Evolutionary conservation across 2,329 filamentous ascomycete species (phyloP), one percentile per base, ranked within the genome.

Genomic region (Decorospora gaudefroyi): DNA sequence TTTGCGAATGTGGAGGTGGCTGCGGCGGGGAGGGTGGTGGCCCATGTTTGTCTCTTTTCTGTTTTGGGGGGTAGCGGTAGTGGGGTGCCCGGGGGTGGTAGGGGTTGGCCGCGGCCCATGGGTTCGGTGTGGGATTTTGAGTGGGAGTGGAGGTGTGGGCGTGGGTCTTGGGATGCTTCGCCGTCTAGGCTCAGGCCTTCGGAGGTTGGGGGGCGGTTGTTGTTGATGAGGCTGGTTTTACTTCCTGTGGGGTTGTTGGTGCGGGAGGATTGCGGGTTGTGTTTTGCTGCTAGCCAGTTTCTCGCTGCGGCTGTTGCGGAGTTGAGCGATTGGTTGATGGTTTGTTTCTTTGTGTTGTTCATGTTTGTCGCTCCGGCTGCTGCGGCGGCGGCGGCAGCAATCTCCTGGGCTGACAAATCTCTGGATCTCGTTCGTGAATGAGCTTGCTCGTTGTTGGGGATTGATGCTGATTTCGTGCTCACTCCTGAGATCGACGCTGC

Each of bases 31-130:
- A 79, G n/a, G n/a, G n/a, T n/a, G n/a, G n/a, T 12, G 79, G 74
- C 33, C 78, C 79, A 65, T 6, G 53, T 57, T 17, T 54, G 63
- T 25, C 59, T 78, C 61, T 80, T 82, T 5, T 81, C 78, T 44
- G 76, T 79, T 40, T 77, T 80, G 23, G 84, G 84, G 27, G n/a
- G n/a, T n/a, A 77, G 81, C 2, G 90, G 90, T 1, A 95, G 76
- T 3, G 90, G 90, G 30, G 80, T 84, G 2, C 90, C 90, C 2
- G 87, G 88, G 6, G 90, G 89, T 32, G 89, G 90, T 12, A 95
- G 74, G 1, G 90, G 90, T 57, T 87, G 85, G 0, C 90, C 90
- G 26, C 90, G 81, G 1, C 90, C 90, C 75, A 95, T 90, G 2
- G 90, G 90, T 57, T 88, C 81, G 72, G 46, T 80, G 54, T 71